A percentile compares a stretch with the other conserved stretches of the same genome.
These are phyloP conservation scores for Xylaria sp. DNA, from an alignment of 2,329 filamentous ascomycete genomes.

Conservation along the genomic window DNA sequence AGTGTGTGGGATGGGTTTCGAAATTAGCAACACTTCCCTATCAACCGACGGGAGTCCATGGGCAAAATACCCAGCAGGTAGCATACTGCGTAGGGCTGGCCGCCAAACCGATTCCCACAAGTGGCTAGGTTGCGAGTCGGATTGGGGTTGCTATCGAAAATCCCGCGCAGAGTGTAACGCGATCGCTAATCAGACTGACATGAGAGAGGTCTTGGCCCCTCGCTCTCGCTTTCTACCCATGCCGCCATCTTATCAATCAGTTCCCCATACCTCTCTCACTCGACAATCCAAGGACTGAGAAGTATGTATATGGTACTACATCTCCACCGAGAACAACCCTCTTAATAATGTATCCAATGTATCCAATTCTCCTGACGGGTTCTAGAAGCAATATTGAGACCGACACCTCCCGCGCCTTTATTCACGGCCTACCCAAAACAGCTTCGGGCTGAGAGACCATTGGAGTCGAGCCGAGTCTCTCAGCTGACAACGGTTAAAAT, in stretches of 20 bases:
- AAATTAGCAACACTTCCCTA: conserved; percentile 32
- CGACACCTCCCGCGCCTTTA: not conserved
- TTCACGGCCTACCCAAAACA: conserved; percentile 16
- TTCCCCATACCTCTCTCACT: not conserved
- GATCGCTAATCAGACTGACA: conserved; percentile 23
- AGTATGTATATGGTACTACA: too few relatives aligned
- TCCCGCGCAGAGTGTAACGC: conserved; percentile 28
- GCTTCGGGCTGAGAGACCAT: conserved; percentile 11
- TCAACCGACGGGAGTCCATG: conserved; percentile 5
- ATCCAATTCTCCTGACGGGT: not conserved
- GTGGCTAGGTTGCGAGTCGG: conserved; percentile 8
- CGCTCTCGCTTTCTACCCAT: not conserved
- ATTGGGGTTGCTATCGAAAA: conserved; percentile 22
- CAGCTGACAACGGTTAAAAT: conserved; percentile 21
- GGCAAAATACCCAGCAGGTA: conserved; percentile 15
- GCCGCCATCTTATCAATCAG: conserved; percentile 23
- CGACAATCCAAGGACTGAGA: not conserved
- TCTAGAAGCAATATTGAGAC: conserved; percentile 27
- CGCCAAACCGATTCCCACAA: conserved; percentile 19
- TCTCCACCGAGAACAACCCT: conserved; percentile 8
- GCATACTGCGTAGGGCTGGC: conserved; percentile 18
- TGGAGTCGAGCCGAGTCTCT: conserved; percentile 8
- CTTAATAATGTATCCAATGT: conserved; percentile 5
- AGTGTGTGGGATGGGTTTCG: conserved; percentile 22
- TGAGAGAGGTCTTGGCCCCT: conserved; percentile 12